Conservation (phyloP, 2,329 filamentous ascomycete species). For the Alternaria triticina region DNA sequence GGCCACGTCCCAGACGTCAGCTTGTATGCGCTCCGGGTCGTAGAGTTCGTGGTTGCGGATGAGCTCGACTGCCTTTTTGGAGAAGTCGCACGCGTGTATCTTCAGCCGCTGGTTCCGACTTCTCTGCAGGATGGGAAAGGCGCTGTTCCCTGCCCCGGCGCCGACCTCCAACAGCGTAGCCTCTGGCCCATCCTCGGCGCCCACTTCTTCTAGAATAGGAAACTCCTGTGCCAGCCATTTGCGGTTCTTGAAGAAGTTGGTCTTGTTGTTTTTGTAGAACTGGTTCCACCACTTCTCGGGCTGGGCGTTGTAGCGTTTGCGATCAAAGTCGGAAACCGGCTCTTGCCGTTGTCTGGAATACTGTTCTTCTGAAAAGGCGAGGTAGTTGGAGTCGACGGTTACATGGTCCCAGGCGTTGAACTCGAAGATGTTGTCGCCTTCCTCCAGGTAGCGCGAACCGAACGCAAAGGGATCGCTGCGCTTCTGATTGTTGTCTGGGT, state of each 20-base stretch:
- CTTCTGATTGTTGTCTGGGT: constrained; percentile 79
- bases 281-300: constrained; percentile 98
- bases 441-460: constrained; percentile 82
- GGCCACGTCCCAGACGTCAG: constrained; percentile 94
- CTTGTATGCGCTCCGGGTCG: constrained; percentile 73
- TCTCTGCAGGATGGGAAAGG: constrained; percentile 84
- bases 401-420: constrained; percentile 99
- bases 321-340: constrained; percentile 93
- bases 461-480: constrained; percentile 94
- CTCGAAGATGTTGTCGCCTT: constrained; percentile 89
- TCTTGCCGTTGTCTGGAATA: constrained; percentile 82
- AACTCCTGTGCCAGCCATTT: constrained; percentile 99
- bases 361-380: constrained; percentile 83
- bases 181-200: constrained; percentile 70
- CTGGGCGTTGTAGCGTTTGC: constrained; percentile 84
- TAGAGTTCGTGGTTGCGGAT: constrained; percentile 84
- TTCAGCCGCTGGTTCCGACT: constrained; percentile 84
- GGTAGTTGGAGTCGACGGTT: constrained; percentile 87
- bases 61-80: constrained; percentile 90
- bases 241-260: constrained; percentile 98
- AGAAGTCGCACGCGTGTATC: constrained; percentile 95
- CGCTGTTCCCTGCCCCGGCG: constrained; percentile 94
- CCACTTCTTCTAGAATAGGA: constrained; percentile 80
- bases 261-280: constrained; percentile 97
- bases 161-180: constrained; percentile 85